phyloP scores from a whole-genome alignment of 108 stramenopile genomes.

The Discostella pseudostelligera region DNA sequence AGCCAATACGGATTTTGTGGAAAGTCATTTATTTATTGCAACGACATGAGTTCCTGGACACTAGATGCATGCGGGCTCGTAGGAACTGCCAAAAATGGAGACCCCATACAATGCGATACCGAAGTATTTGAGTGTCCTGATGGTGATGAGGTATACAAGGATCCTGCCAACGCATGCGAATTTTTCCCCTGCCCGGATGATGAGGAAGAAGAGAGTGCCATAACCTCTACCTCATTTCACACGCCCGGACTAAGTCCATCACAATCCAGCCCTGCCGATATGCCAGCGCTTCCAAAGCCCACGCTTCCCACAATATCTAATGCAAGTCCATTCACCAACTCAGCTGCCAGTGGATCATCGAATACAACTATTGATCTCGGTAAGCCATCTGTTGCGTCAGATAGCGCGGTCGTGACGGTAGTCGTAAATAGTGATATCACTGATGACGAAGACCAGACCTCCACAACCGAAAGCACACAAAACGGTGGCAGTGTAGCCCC shows the following conservation, averaged over 20 bases:
- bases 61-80: conserved; percentile 40
- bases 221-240: conserved; percentile 9
- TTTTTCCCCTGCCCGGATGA: conserved; percentile 35
- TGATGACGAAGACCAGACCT: conserved; percentile 21
- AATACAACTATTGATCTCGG: conserved; percentile 13
- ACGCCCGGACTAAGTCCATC: conserved; percentile 26
- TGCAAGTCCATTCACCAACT: conserved; percentile 5
- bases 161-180: conserved; percentile 38
- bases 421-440: conserved; percentile 16
- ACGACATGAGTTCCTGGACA: conserved; percentile 39
- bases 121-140: conserved; percentile 34
- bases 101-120: conserved; percentile 32
- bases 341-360: conserved; percentile 3
- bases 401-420: conserved; percentile 11
- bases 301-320: conserved; percentile 39
- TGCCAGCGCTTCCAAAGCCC: conserved; percentile 35
- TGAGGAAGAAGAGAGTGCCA: conserved; percentile 9
- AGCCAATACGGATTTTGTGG: conserved; percentile 49
- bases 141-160: conserved; percentile 32
- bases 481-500: background rate
- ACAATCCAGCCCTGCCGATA: background rate
- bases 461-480: background rate
- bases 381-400: conserved; percentile 9
- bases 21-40: conserved; percentile 38
- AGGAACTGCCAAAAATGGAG: conserved; percentile 33